Evolutionary conservation across 2,329 filamentous ascomycete species (phyloP).

Genomic region (Trichoderma sp.): DNA sequence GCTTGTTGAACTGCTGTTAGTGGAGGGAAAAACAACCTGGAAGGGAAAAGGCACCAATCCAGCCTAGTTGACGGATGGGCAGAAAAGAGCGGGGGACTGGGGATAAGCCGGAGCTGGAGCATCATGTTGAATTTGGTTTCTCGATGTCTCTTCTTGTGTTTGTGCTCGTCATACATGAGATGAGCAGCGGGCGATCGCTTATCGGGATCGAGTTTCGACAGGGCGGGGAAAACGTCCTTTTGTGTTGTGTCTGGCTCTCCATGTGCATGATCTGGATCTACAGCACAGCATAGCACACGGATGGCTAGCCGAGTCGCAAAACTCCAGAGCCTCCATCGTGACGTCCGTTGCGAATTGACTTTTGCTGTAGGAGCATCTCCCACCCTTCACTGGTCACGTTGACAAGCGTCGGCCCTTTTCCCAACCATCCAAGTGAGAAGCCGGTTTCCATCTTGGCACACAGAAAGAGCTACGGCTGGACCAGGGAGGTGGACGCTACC

Average conservation of each 20-base stretch:
- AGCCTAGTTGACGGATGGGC: not conserved
- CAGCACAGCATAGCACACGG: no score
- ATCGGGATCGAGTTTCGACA: not conserved
- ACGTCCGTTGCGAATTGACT: not conserved
- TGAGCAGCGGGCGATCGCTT: not conserved
- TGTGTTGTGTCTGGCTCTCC: not conserved
- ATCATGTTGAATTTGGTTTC: not conserved
- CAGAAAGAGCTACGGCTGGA: not conserved
- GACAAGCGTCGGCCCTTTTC: not conserved
- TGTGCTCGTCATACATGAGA: not conserved
- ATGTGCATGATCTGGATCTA: conserved; percentile 5
- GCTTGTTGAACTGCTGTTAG: conserved; percentile 3
- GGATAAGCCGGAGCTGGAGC: not conserved
- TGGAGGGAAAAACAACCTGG: not conserved
- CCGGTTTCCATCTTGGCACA: not conserved
- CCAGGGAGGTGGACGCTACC: not conserved
- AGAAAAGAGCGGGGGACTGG: not conserved
- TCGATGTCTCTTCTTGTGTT: not conserved
- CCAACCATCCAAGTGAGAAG: not conserved
- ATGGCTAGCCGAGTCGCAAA: not conserved
- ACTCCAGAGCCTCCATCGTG: not conserved
- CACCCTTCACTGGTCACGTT: not conserved
- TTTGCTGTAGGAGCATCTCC: not conserved
- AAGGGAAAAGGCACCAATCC: not conserved
- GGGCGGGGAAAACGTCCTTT: not conserved